phyloP scores from a whole-genome alignment of 441 rosid species.

The Erodium texanum region DNA sequence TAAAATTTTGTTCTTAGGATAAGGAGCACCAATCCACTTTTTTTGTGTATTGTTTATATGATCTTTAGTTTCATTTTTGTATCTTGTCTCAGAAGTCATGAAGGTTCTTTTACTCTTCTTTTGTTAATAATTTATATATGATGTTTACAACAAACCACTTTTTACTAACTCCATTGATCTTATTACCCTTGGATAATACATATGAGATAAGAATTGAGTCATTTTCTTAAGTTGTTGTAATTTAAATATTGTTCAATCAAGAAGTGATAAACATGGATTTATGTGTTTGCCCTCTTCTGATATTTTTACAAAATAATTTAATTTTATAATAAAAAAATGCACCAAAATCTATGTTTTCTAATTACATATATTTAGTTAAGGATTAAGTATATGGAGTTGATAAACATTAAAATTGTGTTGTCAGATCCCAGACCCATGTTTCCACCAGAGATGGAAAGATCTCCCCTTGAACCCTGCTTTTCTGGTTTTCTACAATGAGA shows the following conservation, averaged over 20 bases:
- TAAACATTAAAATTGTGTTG: neutral
- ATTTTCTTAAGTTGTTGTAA: neutral
- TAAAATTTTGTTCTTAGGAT: neutral
- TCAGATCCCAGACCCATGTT: neutral
- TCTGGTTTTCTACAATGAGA: neutral
- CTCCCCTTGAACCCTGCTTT: neutral
- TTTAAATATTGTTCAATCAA: neutral
- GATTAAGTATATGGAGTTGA: neutral
- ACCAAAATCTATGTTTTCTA: neutral
- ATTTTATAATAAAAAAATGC: neutral
- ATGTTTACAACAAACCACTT: slow-evolving; percentile 10
- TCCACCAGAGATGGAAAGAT: too few species aligned
- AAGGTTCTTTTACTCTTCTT: neutral
- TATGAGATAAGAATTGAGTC: neutral
- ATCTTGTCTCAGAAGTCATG: slow-evolving; percentile 10
- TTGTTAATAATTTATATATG: neutral
- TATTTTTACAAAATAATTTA: too few species aligned
- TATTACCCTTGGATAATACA: neutral
- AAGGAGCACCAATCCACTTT: neutral
- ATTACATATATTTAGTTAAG: neutral
- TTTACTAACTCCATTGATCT: neutral
- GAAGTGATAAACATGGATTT: neutral
- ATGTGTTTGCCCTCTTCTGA: neutral
- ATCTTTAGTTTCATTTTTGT: neutral
- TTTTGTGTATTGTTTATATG: neutral